Conservation (phyloP, 352 stramenopile species). For the Phytophthora citricola region DNA sequence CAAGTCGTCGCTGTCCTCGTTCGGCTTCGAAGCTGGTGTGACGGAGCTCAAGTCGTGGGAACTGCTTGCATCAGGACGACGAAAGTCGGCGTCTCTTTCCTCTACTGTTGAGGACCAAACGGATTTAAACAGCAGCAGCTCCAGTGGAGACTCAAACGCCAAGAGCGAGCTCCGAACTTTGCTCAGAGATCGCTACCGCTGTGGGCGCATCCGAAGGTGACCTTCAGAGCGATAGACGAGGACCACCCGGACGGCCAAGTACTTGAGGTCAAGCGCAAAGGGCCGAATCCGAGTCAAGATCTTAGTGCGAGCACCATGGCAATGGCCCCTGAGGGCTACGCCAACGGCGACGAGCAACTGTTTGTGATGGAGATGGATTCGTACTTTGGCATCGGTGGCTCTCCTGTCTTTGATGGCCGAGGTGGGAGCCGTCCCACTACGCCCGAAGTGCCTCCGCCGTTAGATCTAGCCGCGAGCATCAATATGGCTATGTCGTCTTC, state of each 20-base stretch:
- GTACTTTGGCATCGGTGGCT: conserved; percentile 86
- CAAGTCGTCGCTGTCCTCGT: conserved; percentile 63
- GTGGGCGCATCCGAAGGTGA: conserved; percentile 82
- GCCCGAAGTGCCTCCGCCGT: conserved; percentile 56
- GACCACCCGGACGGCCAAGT: conserved; percentile 59
- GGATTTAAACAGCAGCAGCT: conserved; percentile 5
- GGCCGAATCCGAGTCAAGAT: conserved; percentile 58
- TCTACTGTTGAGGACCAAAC: conserved; percentile 14
- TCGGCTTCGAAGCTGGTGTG: conserved; percentile 71
- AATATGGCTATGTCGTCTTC: conserved; percentile 83
- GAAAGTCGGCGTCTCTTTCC: conserved; percentile 38
- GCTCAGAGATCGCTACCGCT: conserved; percentile 65
- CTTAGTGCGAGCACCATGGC: conserved; percentile 34
- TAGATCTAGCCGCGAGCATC: conserved; percentile 74
- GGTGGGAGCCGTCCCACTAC: conserved; percentile 16
- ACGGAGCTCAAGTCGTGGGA: conserved; percentile 75
- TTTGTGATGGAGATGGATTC: conserved; percentile 90
- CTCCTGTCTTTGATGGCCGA: conserved; percentile 71
- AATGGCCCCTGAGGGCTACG: conserved; percentile 36
- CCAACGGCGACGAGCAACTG: conserved; percentile 68
- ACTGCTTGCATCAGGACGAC: conserved; percentile 36
- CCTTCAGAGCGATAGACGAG: conserved; percentile 62
- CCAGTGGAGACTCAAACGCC: conserved; percentile 23
- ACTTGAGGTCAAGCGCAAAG: conserved; percentile 81
- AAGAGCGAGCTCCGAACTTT: conserved; percentile 81